phyloP scores from a whole-genome alignment of 2,329 filamentous ascomycete genomes.

The Xylaria arbuscula region DNA sequence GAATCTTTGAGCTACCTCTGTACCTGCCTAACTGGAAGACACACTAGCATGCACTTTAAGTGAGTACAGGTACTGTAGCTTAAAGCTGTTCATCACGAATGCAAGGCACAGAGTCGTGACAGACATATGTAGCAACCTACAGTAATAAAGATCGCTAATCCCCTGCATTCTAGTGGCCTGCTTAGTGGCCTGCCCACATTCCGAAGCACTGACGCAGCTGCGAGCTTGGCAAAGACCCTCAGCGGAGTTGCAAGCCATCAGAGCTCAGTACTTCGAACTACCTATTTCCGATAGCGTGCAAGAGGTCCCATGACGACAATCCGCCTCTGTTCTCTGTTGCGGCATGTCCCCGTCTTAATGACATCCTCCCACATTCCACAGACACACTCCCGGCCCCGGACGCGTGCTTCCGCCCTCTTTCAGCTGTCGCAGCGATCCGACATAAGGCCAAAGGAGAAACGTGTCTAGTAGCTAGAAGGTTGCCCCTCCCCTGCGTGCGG shows the following conservation, averaged over 20 bases:
- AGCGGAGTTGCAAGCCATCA: slow-evolving; percentile 1
- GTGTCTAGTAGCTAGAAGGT: slow-evolving; percentile 23
- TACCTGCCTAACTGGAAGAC: neutral
- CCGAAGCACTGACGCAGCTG: slow-evolving; percentile 27
- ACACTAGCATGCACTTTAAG: neutral
- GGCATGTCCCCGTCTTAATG: slow-evolving; percentile 25
- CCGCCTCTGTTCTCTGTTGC: slow-evolving; percentile 9
- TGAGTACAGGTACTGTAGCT: too few relatives aligned
- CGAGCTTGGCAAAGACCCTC: slow-evolving; percentile 23
- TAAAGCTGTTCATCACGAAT: neutral
- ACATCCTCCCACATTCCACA: slow-evolving; percentile 34
- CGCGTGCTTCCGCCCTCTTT: slow-evolving; percentile 32
- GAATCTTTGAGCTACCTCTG: too few relatives aligned
- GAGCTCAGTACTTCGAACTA: slow-evolving; percentile 13
- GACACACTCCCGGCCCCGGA: slow-evolving; percentile 15
- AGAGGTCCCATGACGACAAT: slow-evolving; percentile 21
- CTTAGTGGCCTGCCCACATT: slow-evolving; percentile 28
- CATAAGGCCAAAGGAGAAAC: slow-evolving; percentile 27
- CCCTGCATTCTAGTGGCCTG: slow-evolving; percentile 4
- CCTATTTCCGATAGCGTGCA: slow-evolving; percentile 17
- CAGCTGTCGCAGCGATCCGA: slow-evolving; percentile 17
- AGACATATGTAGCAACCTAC: neutral
- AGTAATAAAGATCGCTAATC: neutral
- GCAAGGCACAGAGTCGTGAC: neutral
- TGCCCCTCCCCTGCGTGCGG: slow-evolving; percentile 25